phyloP scores from a whole-genome alignment of 2,329 filamentous ascomycete genomes.

The Pezicula neosporulosa region DNA sequence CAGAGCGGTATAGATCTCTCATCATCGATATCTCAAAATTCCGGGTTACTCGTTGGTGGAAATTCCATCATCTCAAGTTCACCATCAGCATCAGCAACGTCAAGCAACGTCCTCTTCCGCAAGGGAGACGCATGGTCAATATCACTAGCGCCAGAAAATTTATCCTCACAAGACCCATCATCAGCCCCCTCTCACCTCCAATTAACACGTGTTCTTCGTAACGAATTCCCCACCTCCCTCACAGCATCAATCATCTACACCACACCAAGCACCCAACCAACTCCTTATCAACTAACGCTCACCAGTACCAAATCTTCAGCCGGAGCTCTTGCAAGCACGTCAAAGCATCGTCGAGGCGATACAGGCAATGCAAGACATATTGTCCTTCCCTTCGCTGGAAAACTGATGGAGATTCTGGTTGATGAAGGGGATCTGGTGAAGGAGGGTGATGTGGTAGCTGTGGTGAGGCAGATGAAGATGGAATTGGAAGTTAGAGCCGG shows the following conservation, averaged over 20 bases:
- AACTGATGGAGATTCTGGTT: conserved; percentile 55
- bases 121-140: conserved; percentile 58
- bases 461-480: conserved; percentile 68
- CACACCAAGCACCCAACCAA: conserved; percentile 41
- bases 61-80: conserved; percentile 14
- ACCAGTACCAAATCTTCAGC: conserved; percentile 40
- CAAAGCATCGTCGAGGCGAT: conserved; percentile 46
- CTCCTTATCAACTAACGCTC: conserved; percentile 38
- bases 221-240: conserved; percentile 56
- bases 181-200: conserved; percentile 45
- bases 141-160: conserved; percentile 34
- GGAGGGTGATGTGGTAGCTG: conserved; percentile 50
- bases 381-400: conserved; percentile 53
- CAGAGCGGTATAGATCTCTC: conserved; percentile 27
- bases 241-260: conserved; percentile 45
- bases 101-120: conserved; percentile 43
- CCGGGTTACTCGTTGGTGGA: conserved; percentile 13
- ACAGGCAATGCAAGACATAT: conserved; percentile 47
- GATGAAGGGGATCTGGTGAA: conserved; percentile 45
- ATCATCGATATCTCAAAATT: conserved; percentile 31
- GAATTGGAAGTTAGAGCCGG: conserved; percentile 54
- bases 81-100: conserved; percentile 20
- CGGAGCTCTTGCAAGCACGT: conserved; percentile 44
- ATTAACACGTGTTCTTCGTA: conserved; percentile 50
- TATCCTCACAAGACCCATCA: conserved; percentile 15